Conservation (phyloP, 176 grass and related monocot species). For the Typha latifolia region DNA sequence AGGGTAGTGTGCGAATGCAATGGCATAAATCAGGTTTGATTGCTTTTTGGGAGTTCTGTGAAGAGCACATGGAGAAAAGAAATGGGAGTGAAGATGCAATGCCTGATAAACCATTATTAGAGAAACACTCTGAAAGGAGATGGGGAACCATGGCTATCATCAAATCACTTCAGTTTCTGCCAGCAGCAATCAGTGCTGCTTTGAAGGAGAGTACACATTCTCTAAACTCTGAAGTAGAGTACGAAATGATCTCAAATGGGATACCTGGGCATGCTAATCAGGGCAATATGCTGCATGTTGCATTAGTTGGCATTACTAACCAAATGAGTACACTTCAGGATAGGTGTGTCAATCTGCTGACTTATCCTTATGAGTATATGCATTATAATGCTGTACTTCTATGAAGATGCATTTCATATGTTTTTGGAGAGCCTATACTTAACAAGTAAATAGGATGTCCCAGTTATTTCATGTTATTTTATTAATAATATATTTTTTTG, state of each 20-base stretch:
- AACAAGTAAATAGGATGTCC: constrained; percentile 9
- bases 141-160: constrained; percentile 91
- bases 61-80: constrained; percentile 74
- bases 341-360: constrained; percentile 39
- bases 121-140: constrained; percentile 54
- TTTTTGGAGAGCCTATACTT: neutral
- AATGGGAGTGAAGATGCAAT: constrained; percentile 30
- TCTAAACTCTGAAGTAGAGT: constrained; percentile 15
- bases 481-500: constrained; percentile 23
- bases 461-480: constrained; percentile 12
- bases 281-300: constrained; percentile 92
- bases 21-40: constrained; percentile 90
- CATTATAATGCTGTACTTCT: too few relatives aligned
- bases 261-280: constrained; percentile 29
- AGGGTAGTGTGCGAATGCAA: constrained; percentile 77
- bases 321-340: constrained; percentile 98
- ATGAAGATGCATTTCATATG: neutral
- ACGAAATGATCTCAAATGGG: constrained; percentile 28
- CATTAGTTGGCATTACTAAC: constrained; percentile 97
- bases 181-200: constrained; percentile 64
- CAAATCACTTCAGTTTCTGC: constrained; percentile 86
- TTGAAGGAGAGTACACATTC: constrained; percentile 63
- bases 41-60: constrained; percentile 87
- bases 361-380: too few relatives aligned
- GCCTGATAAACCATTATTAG: constrained; percentile 27